Evolutionary conservation across 2,329 filamentous ascomycete genomes (phyloP).

Genomic region (Harringtonia aguacate): DNA sequence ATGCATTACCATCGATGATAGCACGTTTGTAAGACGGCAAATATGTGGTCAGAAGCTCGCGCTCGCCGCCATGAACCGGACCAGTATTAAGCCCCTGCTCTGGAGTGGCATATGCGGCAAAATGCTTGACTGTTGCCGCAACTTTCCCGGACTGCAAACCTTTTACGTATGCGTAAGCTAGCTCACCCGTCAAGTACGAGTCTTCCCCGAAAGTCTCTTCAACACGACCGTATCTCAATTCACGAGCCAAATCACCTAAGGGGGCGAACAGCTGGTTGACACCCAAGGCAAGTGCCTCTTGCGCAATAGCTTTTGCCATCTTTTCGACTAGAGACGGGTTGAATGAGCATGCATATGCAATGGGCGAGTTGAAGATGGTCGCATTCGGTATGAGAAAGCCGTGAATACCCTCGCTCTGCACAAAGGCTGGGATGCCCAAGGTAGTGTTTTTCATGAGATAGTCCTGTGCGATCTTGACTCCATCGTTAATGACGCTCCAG

Average conservation of each 20-base stretch:
- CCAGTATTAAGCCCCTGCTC: conserved; percentile 65
- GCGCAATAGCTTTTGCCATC: conserved; percentile 56
- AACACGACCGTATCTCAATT: conserved; percentile 53
- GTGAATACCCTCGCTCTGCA: conserved; percentile 66
- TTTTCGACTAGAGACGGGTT: conserved; percentile 52
- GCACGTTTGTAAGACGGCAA: conserved; percentile 55
- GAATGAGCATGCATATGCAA: conserved; percentile 61
- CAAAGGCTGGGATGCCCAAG: conserved; percentile 60
- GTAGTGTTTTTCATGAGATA: conserved; percentile 57
- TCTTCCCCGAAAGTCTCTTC: conserved; percentile 68
- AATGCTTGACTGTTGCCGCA: conserved; percentile 66
- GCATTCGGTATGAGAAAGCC: conserved; percentile 62
- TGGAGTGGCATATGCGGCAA: conserved; percentile 55
- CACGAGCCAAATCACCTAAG: conserved; percentile 38
- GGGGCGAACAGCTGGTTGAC: conserved; percentile 67
- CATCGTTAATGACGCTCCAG: conserved; percentile 42
- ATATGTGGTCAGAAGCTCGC: conserved; percentile 43
- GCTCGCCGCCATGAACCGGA: conserved; percentile 40
- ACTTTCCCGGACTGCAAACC: conserved; percentile 56
- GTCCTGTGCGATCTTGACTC: conserved; percentile 30
- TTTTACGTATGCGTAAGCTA: conserved; percentile 46
- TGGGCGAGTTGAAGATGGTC: conserved; percentile 71
- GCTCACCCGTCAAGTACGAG: conserved; percentile 54
- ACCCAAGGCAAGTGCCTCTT: conserved; percentile 55
- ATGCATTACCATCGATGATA: conserved; percentile 59